These are phyloP conservation scores for Berkeleyomyces rouxiae DNA, from an alignment of 2,329 filamentous ascomycete genomes.

Conservation along the genomic window DNA sequence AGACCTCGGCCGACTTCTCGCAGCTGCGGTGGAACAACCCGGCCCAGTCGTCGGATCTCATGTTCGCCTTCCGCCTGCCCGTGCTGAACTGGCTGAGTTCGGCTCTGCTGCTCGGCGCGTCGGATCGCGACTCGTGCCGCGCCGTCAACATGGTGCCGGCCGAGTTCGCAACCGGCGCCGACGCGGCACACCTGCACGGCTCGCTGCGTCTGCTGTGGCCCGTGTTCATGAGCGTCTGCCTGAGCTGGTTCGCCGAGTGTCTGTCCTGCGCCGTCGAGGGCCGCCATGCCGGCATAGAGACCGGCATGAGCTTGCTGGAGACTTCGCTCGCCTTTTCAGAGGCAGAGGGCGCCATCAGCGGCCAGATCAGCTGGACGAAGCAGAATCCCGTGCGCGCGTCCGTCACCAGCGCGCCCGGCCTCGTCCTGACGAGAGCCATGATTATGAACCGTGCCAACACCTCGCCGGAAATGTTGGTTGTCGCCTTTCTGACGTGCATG, in stretches of 20 bases:
- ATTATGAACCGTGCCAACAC: constrained; percentile 73
- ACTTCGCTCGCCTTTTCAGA: constrained; percentile 93
- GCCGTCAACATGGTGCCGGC: constrained; percentile 50
- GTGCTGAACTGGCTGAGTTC: constrained; percentile 60
- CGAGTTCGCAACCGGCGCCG: constrained; percentile 25
- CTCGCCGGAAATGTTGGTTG: constrained; percentile 70
- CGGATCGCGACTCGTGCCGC: constrained; percentile 57
- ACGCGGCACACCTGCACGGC: constrained; percentile 45
- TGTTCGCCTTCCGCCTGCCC: constrained; percentile 53
- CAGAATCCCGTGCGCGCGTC: constrained; percentile 34
- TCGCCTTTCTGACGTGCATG: constrained; percentile 75
- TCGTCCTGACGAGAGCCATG: constrained; percentile 38
- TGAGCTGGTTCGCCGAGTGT: constrained; percentile 80
- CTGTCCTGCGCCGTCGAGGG: constrained; percentile 79
- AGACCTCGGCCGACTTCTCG: constrained; percentile 62
- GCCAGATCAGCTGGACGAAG: constrained; percentile 55
- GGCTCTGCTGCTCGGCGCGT: constrained; percentile 52
- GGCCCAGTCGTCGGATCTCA: constrained; percentile 46
- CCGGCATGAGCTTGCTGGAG: constrained; percentile 91
- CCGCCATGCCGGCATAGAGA: constrained; percentile 62
- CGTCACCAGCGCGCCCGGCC: constrained; percentile 18
- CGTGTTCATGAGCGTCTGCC: constrained; percentile 49
- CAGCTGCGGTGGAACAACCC: constrained; percentile 53
- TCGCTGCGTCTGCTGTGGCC: constrained; percentile 66
- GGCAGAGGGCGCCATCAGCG: constrained; percentile 73